These are phyloP conservation scores for Aspergillus latus DNA, from an alignment of 2,329 filamentous ascomycete species.

Conservation along the genomic window DNA sequence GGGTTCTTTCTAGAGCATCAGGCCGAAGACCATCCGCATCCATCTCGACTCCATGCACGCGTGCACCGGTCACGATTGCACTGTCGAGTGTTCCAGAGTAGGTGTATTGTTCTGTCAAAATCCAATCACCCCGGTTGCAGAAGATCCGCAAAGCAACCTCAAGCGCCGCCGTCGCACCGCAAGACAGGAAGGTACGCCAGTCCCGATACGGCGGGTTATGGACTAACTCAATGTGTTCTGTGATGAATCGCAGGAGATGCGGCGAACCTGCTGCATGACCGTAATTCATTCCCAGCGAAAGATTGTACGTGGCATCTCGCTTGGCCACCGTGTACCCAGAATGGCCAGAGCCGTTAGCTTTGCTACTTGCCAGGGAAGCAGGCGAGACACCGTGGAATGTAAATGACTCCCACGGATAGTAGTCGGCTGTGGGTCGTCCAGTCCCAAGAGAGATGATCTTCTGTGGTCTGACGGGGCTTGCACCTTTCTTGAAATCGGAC, in stretches of 20 bases:
- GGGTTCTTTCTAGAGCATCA: conserved; percentile 59
- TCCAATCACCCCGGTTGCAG: conserved; percentile 69
- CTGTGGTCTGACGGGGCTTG: conserved; percentile 34
- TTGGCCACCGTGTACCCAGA: too few relatives aligned
- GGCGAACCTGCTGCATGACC: conserved; percentile 75
- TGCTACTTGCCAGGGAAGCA: too few relatives aligned
- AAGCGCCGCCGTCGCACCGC: conserved; percentile 81
- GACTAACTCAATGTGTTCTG: conserved; percentile 63
- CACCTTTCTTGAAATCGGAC: too few relatives aligned
- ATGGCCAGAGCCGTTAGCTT: too few relatives aligned
- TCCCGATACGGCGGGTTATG: conserved; percentile 87
- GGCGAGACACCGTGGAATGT: neutral
- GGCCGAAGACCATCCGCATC: conserved; percentile 66
- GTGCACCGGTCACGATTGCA: conserved; percentile 62
- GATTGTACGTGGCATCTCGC: neutral
- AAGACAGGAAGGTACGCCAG: conserved; percentile 80
- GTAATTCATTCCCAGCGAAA: conserved; percentile 70
- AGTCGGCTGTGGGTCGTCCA: neutral
- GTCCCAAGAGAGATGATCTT: conserved; percentile 1
- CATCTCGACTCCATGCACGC: conserved; percentile 61
- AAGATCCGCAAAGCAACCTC: conserved; percentile 85
- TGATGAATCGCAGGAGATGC: conserved; percentile 79
- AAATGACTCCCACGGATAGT: neutral
- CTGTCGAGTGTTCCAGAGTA: conserved; percentile 78
- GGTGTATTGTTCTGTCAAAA: conserved; percentile 87